A percentile compares a stretch with the other conserved stretches of the same genome.
phyloP scores from a whole-genome alignment of 2,329 filamentous ascomycete species.

The Arthroderma sp. region DNA sequence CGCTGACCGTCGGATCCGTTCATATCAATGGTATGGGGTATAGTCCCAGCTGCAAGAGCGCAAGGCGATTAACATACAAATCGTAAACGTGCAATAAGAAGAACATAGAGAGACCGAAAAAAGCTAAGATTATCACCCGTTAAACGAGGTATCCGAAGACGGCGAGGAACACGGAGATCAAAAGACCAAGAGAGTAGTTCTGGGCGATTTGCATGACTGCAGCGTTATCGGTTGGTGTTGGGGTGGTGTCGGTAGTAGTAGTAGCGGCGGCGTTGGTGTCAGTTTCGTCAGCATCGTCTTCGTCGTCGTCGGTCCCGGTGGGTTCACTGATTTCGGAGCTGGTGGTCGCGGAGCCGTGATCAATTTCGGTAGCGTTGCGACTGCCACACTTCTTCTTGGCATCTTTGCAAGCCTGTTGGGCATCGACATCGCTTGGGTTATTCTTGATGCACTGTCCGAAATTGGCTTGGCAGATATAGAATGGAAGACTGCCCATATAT shows the following conservation, averaged over 20 bases:
- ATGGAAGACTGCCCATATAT: slow-evolving; percentile 47
- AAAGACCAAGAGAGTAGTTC: slow-evolving; percentile 39
- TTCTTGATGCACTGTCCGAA: slow-evolving; percentile 36
- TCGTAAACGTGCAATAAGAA: not conserved
- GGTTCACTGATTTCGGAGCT: slow-evolving; percentile 14
- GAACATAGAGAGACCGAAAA: not conserved
- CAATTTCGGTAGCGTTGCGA: slow-evolving; percentile 26
- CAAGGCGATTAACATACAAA: not conserved
- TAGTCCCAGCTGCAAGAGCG: too few relatives aligned
- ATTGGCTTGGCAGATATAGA: slow-evolving; percentile 45
- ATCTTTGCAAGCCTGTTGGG: slow-evolving; percentile 36
- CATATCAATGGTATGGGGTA: too few relatives aligned
- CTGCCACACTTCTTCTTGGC: slow-evolving; percentile 39
- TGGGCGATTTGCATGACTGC: slow-evolving; percentile 34
- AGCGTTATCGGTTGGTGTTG: slow-evolving; percentile 25
- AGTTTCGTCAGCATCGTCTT: not conserved
- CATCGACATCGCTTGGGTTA: slow-evolving; percentile 33
- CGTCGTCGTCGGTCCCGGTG: slow-evolving; percentile 13
- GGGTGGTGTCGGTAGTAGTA: slow-evolving; percentile 15
- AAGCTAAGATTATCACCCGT: not conserved
- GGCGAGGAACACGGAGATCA: slow-evolving; percentile 42
- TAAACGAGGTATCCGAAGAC: slow-evolving; percentile 47
- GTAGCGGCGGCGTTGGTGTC: slow-evolving; percentile 19
- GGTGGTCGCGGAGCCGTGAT: slow-evolving; percentile 19
- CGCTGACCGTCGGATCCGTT: too few relatives aligned